Base-by-base conservation (phyloP, 495 filamentous ascomycete species). In the Penicillium odoratum region DNA sequence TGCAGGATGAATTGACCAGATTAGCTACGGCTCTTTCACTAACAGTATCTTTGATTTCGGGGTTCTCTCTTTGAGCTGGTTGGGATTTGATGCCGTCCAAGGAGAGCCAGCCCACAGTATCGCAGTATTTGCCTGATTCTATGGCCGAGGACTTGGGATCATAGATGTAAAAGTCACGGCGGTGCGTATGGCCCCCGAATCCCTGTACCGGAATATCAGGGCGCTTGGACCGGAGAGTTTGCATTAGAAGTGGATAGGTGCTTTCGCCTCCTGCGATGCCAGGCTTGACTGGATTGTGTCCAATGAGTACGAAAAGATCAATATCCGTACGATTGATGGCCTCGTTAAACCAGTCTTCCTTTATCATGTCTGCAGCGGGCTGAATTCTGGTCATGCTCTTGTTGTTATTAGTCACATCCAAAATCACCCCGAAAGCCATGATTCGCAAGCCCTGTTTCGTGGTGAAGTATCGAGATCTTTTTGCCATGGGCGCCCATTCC, bases 81-180 rank as follows among this genome's bases (percentile, higher is more conserved):
- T 58, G 34, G 2, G 56, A 21, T n/a, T 52, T 68, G 54, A 78
- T 66, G 25, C 70, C 72, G 58, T 63, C 68, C 63, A 78, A 66
- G 16, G 74, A 67, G 33, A 77, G 52, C 70, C 69, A 80, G 15
- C 75, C 74, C 15, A 78, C 65, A 1, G 74, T 78, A 57, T 80
- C 75, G 59, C 74, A 69, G 62, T 78, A 75, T 47, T 72, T 66
- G 10, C 71, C 72, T 28, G 73, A 72, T 55, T 75, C 69, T 10
- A 76, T 46, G 2, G 61, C 74, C 5, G 72, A 73, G 7, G 71
- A 56, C 48, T 57, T 67, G 18, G 63, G 50, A 53, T 76, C 72
- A 51, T 70, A 78, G 15, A 75, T 64, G 11, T 51, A 60, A 36
- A 74, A 75, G 45, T 78, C 69, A 5, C 75, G 64, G 30, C 70